A percentile compares a stretch with the other conserved stretches of the same genome.
Conservation (phyloP, 2,329 filamentous ascomycete genomes). For the Stromatinia cepivora region DNA sequence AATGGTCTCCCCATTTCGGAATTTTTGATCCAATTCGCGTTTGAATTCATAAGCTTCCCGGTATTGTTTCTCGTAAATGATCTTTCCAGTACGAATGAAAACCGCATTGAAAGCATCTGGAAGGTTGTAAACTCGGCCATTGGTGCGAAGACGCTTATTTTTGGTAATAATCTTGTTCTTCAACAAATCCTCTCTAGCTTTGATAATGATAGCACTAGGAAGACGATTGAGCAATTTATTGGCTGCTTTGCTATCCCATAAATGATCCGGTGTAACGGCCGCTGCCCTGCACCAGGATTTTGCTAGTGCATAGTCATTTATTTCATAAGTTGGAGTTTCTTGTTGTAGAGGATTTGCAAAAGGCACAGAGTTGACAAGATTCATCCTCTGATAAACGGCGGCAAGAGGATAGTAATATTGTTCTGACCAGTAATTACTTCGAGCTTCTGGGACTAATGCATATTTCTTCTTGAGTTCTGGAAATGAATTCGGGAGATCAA, state of each 20-base stretch:
- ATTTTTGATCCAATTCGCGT: constrained; percentile 56
- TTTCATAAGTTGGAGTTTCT: constrained; percentile 19
- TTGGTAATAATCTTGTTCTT: constrained; percentile 50
- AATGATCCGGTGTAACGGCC: constrained; percentile 53
- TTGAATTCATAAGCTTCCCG: constrained; percentile 62
- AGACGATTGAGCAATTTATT: constrained; percentile 48
- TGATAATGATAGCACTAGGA: constrained; percentile 23
- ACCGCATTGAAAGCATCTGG: constrained; percentile 38
- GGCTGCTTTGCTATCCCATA: constrained; percentile 51
- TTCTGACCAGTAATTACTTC: constrained; percentile 38
- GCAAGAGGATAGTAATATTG: constrained; percentile 50
- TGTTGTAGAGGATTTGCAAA: constrained; percentile 43
- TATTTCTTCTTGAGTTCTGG: constrained; percentile 48
- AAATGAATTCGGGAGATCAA: constrained; percentile 52
- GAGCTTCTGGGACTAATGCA: constrained; percentile 24
- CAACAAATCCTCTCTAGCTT: constrained; percentile 33
- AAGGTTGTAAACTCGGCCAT: constrained; percentile 55
- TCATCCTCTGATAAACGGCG: constrained; percentile 44
- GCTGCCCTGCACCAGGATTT: constrained; percentile 62
- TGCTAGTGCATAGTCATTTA: constrained; percentile 46
- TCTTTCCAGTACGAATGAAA: constrained; percentile 56
- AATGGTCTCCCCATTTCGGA: constrained; percentile 26
- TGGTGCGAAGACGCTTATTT: constrained; percentile 58
- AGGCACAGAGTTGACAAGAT: constrained; percentile 47
- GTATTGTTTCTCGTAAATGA: constrained; percentile 55